A percentile compares a stretch with the other conserved stretches of the same genome.
Conservation (phyloP, 1,284 basidiomycete genomes). For the Flammula alnicola region DNA sequence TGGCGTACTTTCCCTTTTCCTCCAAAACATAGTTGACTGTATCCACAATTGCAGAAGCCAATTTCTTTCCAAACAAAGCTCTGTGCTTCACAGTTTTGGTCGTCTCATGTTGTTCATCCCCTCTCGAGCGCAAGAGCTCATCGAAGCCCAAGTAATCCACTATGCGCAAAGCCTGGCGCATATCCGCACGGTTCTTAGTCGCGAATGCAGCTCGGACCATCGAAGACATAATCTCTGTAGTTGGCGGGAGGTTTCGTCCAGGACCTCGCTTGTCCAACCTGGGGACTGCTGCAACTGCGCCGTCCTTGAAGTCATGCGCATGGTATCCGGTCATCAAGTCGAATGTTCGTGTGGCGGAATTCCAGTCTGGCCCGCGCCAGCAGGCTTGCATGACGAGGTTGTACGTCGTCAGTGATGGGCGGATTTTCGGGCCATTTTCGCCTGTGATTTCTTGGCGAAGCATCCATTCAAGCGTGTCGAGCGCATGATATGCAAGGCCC, state of each 20-base stretch:
- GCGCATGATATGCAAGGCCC: conserved; percentile 44
- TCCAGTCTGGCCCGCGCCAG: conserved; percentile 66
- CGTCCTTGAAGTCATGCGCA: conserved; percentile 54
- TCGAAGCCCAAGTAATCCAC: conserved; percentile 47
- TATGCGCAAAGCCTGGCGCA: conserved; percentile 64
- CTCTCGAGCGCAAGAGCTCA: conserved; percentile 24
- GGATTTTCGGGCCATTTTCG: conserved; percentile 45
- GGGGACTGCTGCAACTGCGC: conserved; percentile 38
- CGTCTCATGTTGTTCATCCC: conserved; percentile 24
- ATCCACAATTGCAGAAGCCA: conserved; percentile 40
- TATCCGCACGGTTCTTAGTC: conserved; percentile 49
- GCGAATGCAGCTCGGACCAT: conserved; percentile 59
- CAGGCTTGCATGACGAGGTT: conserved; percentile 62
- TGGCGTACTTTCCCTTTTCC: conserved; percentile 21
- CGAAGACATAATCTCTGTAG: conserved; percentile 52
- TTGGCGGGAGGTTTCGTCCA: conserved; percentile 49
- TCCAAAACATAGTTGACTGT: conserved; percentile 34
- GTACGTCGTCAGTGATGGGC: conserved; percentile 55
- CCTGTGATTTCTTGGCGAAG: conserved; percentile 50
- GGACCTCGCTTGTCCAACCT: conserved; percentile 42
- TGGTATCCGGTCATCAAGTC: conserved; percentile 71
- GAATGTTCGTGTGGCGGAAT: conserved; percentile 55
- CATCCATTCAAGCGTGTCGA: conserved; percentile 69
- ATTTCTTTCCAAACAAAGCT: conserved; percentile 40
- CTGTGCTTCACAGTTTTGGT: conserved; percentile 24